These are phyloP conservation scores for Corymbia maculata DNA, from an alignment of 345 rosid species.

Conservation along the genomic window DNA sequence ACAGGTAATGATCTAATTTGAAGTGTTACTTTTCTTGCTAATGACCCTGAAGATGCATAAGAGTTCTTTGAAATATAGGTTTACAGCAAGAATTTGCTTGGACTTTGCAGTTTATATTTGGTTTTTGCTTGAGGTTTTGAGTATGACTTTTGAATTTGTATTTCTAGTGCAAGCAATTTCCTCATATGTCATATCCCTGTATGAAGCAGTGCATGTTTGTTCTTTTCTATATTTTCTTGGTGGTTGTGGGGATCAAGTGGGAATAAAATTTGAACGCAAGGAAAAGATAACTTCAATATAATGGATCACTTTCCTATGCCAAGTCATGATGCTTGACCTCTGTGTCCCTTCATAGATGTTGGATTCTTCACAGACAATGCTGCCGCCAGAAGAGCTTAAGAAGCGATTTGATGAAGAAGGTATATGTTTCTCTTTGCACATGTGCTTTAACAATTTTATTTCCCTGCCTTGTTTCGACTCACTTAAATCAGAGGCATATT, in stretches of 20 bases:
- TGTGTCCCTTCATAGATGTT: slow-evolving; percentile 48
- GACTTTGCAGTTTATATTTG: not conserved
- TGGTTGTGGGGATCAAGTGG: not conserved
- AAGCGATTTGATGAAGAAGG: slow-evolving; percentile 84
- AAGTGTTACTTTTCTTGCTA: not conserved
- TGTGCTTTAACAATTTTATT: not conserved
- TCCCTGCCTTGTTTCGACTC: not conserved
- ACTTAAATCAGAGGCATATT: not conserved
- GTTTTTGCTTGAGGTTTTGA: not conserved
- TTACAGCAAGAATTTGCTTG: not conserved
- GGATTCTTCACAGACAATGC: slow-evolving; percentile 70
- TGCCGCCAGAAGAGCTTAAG: slow-evolving; percentile 73
- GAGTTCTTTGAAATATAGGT: not conserved
- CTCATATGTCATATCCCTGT: not conserved
- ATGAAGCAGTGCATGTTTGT: not conserved
- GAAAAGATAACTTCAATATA: not conserved
- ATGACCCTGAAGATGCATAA: not conserved
- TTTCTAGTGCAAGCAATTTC: not conserved
- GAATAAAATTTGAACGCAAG: not conserved
- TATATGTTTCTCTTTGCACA: slow-evolving; percentile 1
- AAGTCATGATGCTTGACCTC: not conserved
- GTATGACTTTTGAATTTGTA: not conserved
- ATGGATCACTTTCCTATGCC: not conserved
- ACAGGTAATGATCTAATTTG: slow-evolving; percentile 30
- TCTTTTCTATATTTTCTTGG: not conserved